Conservation (phyloP, 2,329 filamentous ascomycete species). For the Cytospora piceicola region DNA sequence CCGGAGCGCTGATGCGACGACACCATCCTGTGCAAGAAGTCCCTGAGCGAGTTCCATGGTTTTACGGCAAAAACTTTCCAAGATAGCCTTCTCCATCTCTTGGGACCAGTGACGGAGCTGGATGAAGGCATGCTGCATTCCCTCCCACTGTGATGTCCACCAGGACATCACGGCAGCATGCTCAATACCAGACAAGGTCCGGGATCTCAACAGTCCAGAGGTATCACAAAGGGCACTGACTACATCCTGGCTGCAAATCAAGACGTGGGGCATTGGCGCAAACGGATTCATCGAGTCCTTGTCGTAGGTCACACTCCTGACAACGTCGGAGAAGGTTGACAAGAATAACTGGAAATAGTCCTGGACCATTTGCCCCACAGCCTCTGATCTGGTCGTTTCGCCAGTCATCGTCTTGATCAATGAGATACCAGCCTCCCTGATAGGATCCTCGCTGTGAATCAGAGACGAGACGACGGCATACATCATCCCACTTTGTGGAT, state of each 20-base stretch:
- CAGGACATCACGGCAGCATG: slow-evolving; percentile 70
- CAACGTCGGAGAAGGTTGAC: slow-evolving; percentile 48
- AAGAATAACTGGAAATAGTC: slow-evolving; percentile 50
- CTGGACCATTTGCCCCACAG: slow-evolving; percentile 51
- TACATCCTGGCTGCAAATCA: slow-evolving; percentile 62
- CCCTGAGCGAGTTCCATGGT: slow-evolving; percentile 92
- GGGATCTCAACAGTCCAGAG: slow-evolving; percentile 59
- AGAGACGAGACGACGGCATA: slow-evolving; percentile 78
- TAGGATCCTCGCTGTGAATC: slow-evolving; percentile 77
- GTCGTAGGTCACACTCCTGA: slow-evolving; percentile 48
- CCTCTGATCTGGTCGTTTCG: slow-evolving; percentile 59
- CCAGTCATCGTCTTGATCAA: slow-evolving; percentile 82
- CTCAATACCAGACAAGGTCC: slow-evolving; percentile 62
- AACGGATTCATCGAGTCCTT: slow-evolving; percentile 51
- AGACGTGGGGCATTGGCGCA: slow-evolving; percentile 60
- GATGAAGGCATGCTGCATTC: slow-evolving; percentile 78
- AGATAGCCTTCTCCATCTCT: slow-evolving; percentile 71
- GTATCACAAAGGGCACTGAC: slow-evolving; percentile 61
- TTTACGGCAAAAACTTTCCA: slow-evolving; percentile 93
- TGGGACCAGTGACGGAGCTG: slow-evolving; percentile 84
- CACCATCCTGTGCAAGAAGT: slow-evolving; percentile 81
- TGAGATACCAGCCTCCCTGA: slow-evolving; percentile 79
- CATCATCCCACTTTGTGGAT: slow-evolving; percentile 63
- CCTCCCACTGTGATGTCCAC: slow-evolving; percentile 85
- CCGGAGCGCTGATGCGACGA: slow-evolving; percentile 73